Percentiles rank a stretch among this genome's conserved stretches.
These are phyloP conservation scores for Neocatenulostroma microsporum DNA, from an alignment of 2,329 filamentous ascomycete species.

Conservation along the genomic window DNA sequence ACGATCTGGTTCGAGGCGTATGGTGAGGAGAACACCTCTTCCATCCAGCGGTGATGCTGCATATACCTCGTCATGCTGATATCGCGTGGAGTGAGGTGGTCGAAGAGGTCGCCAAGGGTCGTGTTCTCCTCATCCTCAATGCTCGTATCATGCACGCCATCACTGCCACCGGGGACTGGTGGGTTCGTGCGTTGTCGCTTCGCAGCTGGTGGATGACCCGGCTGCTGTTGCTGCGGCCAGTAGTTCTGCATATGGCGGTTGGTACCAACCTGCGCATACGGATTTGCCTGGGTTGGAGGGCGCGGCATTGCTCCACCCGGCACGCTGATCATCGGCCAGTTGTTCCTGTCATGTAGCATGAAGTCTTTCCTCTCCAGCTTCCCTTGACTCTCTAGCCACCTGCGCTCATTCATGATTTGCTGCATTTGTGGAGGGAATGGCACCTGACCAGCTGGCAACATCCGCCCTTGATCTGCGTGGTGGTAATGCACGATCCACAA, in stretches of 20 bases:
- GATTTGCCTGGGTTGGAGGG: background rate
- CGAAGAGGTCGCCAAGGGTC: constrained; percentile 78
- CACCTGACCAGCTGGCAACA: constrained; percentile 61
- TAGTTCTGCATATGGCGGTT: constrained; percentile 17
- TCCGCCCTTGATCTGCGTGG: constrained; percentile 63
- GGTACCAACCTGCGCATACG: no score
- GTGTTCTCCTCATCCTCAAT: constrained; percentile 88
- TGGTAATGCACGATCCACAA: constrained; percentile 91
- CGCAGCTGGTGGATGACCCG: constrained; percentile 35
- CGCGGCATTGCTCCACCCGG: constrained; percentile 34
- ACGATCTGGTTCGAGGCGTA: constrained; percentile 79
- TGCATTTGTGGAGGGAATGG: constrained; percentile 54
- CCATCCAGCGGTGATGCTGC: constrained; percentile 99
- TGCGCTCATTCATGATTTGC: constrained; percentile 53
- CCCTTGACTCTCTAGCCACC: constrained; percentile 60
- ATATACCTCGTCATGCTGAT: constrained; percentile 80
- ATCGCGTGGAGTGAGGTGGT: constrained; percentile 80
- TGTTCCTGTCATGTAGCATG: constrained; percentile 80
- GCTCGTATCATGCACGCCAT: constrained; percentile 37
- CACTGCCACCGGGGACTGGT: constrained; percentile 34
- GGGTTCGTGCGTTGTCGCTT: constrained; percentile 38
- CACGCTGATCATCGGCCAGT: constrained; percentile 79
- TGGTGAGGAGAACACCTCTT: constrained; percentile 86
- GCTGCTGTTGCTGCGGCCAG: constrained; percentile 12
- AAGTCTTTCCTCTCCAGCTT: constrained; percentile 87